Percentiles rank a stretch among this genome's conserved stretches.
Evolutionary conservation across 345 rosid species (phyloP).

Genomic region (Eucalyptus paniculata): DNA sequence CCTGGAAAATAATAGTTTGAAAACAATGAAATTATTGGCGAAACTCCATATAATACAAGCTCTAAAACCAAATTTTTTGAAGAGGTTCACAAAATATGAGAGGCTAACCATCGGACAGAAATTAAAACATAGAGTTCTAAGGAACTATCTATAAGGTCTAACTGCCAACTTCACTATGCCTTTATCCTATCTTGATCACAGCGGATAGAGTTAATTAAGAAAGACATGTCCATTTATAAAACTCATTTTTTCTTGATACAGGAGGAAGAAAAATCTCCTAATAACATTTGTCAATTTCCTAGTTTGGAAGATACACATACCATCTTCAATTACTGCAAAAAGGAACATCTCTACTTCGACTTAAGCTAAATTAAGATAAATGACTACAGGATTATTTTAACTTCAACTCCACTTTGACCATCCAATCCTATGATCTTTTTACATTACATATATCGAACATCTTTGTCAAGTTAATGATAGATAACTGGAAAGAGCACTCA

Average conservation of each 20-base stretch:
- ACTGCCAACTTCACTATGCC: background rate
- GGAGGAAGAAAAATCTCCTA: background rate
- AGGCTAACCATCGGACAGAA: background rate
- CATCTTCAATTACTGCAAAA: background rate
- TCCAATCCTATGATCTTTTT: background rate
- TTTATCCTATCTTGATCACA: background rate
- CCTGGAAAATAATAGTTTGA: slow-evolving; percentile 28
- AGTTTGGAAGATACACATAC: background rate
- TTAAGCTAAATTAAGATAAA: background rate
- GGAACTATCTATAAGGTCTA: background rate
- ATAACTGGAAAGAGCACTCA: background rate
- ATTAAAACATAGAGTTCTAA: background rate
- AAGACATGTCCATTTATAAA: background rate
- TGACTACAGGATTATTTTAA: background rate
- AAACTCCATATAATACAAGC: background rate
- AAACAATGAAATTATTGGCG: background rate
- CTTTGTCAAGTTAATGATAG: background rate
- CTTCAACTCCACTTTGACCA: slow-evolving; percentile 15
- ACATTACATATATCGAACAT: background rate
- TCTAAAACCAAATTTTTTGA: background rate
- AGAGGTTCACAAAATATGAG: background rate
- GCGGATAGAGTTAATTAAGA: background rate
- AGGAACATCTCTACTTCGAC: background rate
- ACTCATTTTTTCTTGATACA: background rate
- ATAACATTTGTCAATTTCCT: background rate